Conservation (phyloP, 495 filamentous ascomycete genomes). For the Penicillium manginii region DNA sequence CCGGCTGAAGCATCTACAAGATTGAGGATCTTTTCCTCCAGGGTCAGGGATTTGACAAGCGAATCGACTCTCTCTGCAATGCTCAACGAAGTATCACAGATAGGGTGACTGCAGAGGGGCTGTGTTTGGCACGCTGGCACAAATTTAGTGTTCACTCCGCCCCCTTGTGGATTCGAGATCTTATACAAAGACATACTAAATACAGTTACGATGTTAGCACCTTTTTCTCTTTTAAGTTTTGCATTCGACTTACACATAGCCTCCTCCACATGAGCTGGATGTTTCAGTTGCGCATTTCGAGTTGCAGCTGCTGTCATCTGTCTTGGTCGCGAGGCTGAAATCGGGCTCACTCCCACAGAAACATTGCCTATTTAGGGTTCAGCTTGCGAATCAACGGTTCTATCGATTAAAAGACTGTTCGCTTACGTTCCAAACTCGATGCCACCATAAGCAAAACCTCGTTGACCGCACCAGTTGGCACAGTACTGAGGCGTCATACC, state of each 20-base stretch:
- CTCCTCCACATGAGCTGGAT: slow-evolving; percentile 10
- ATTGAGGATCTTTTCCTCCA: slow-evolving; percentile 16
- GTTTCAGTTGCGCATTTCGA: slow-evolving; percentile 8
- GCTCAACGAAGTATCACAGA: slow-evolving; percentile 9
- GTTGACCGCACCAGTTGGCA: slow-evolving; percentile 16
- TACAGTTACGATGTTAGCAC: slow-evolving; percentile 10
- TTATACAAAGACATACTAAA: slow-evolving; percentile 11
- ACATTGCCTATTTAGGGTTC: slow-evolving; percentile 9
- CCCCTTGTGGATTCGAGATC: slow-evolving; percentile 10
- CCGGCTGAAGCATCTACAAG: slow-evolving; percentile 12
- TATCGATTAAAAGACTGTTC: slow-evolving; percentile 7
- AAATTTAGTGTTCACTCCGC: slow-evolving; percentile 10
- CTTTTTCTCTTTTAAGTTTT: slow-evolving; percentile 10
- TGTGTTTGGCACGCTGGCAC: slow-evolving; percentile 10
- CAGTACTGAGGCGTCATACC: slow-evolving; percentile 16
- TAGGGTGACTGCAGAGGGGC: slow-evolving; percentile 8
- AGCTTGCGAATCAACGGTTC: slow-evolving; percentile 4
- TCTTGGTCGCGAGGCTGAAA: slow-evolving; percentile 10
- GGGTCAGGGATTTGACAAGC: slow-evolving; percentile 7
- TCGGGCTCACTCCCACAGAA: slow-evolving; percentile 9
- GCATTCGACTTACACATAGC: slow-evolving; percentile 9
- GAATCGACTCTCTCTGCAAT: slow-evolving; percentile 8
- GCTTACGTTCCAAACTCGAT: slow-evolving; percentile 18
- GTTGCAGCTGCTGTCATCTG: slow-evolving; percentile 9
- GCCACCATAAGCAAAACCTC: slow-evolving; percentile 14